Evolutionary conservation across 129 eudicot genomes (phyloP).

Genomic region (Solidago caesia): DNA sequence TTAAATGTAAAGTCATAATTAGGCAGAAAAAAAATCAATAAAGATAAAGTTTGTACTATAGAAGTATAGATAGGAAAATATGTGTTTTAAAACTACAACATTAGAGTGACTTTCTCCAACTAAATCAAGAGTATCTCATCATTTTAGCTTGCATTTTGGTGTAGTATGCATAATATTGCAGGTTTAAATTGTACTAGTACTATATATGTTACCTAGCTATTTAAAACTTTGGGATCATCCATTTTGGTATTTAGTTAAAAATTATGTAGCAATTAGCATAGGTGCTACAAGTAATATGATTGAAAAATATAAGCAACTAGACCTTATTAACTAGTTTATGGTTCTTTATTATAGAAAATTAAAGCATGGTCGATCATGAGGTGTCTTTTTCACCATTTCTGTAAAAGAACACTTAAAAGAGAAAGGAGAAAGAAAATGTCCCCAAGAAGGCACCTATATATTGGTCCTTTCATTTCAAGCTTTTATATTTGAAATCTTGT

Average conservation of each 20-base stretch:
- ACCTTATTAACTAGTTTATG: conserved; percentile 9
- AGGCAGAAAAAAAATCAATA: not conserved
- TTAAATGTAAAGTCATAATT: not conserved
- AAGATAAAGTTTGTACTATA: not conserved
- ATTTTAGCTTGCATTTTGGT: not conserved
- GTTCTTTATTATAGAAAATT: conserved; percentile 18
- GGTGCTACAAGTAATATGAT: not conserved
- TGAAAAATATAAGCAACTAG: not conserved
- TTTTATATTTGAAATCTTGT: conserved; percentile 15
- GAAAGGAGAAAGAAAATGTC: conserved; percentile 29
- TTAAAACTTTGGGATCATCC: not conserved
- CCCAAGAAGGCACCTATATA: conserved; percentile 23
- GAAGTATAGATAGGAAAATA: not conserved
- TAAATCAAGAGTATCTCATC: not conserved
- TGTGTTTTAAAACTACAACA: not conserved
- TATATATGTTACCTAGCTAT: not conserved
- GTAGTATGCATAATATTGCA: not conserved
- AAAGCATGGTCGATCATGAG: conserved; percentile 24
- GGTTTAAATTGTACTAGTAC: not conserved
- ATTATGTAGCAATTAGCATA: not conserved
- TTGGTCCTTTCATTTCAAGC: conserved; percentile 26
- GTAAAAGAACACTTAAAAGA: conserved; percentile 29
- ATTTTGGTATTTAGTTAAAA: not conserved
- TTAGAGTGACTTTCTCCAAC: too few relatives aligned
- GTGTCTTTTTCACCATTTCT: conserved; percentile 35